A percentile compares a stretch with the other conserved stretches of the same genome.
phyloP scores from a whole-genome alignment of 352 stramenopile genomes.

The Phytophthora macrochlamydospora region DNA sequence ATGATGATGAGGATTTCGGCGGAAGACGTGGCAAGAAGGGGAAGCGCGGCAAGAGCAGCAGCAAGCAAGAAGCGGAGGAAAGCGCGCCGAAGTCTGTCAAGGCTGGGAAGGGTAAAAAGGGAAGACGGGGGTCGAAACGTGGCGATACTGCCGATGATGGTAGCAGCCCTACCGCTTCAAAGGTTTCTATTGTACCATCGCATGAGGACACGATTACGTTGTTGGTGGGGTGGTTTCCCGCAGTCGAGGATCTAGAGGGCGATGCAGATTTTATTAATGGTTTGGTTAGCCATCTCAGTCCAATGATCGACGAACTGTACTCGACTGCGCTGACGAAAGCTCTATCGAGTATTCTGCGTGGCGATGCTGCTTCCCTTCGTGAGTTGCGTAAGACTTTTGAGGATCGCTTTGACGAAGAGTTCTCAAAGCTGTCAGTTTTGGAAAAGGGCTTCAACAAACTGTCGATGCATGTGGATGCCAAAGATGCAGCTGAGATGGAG shows the following conservation, averaged over 20 bases:
- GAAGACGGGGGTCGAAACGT: constrained; percentile 45
- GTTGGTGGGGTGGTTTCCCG: constrained; percentile 50
- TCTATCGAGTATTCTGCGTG: constrained; percentile 70
- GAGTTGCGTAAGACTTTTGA: constrained; percentile 80
- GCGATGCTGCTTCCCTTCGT: constrained; percentile 71
- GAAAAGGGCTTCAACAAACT: constrained; percentile 82
- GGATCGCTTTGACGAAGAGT: constrained; percentile 71
- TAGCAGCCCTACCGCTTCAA: constrained; percentile 3
- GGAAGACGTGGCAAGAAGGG: constrained; percentile 51
- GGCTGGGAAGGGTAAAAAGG: constrained; percentile 51
- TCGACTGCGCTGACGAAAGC: constrained; percentile 49
- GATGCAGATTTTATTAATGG: constrained; percentile 74
- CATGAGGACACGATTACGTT: constrained; percentile 50
- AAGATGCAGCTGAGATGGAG: constrained; percentile 42
- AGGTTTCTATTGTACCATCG: constrained; percentile 55
- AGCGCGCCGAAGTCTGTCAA: constrained; percentile 31
- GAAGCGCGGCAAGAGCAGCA: constrained; percentile 46
- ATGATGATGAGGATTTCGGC: constrained; percentile 43
- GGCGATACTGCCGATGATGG: constrained; percentile 19
- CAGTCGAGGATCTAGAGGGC: constrained; percentile 50
- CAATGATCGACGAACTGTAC: constrained; percentile 58
- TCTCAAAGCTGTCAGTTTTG: constrained; percentile 49
- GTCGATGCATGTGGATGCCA: constrained; percentile 55
- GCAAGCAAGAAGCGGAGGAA: constrained; percentile 35
- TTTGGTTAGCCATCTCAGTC: constrained; percentile 49